Base-by-base conservation (phyloP, 73 alveolate species). In the Paramecium primaurelia region DNA sequence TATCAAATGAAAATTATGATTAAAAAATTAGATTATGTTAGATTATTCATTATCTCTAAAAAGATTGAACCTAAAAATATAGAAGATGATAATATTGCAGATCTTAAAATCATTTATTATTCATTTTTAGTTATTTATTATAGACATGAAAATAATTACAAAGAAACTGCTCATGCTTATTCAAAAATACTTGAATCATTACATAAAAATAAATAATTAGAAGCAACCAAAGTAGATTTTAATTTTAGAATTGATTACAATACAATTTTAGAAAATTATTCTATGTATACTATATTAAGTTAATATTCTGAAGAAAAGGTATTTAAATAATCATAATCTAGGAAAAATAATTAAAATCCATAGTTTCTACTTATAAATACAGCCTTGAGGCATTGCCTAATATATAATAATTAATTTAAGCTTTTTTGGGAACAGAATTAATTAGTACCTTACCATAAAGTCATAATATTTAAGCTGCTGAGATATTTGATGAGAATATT, bases 1-100 rank as follows among this genome's bases (percentile, higher is more conserved):
- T 95, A 97, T 88, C 97, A 97, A 94, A 95, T 97, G 97, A 92
- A 96, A 77, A 86, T 97, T 30, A 95, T 97, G 90, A 92, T 97
- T 34, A 92, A 83, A 45, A 94, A 96, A 88, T 93, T 93, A 38
- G 99, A 97, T 95, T 97, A 40, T 86, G 96, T 97, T 36, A 58
- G 99, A 26, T 88, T 95, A 69, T 93, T 91, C 59, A 97, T 97
- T 40, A 95, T 97, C 30, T 92, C 96, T 47, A 93, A 96, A 86
- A 97, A 97, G 90, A 94, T 97, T 40, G 93, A 95, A 51, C 97
- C 95, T 59, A 95, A 95, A 89, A 94, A 94, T 51, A 85, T 97
- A 68, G 96, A 97, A 47, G 99, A 96, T 75, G 92, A 95, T 47
- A 96, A 96, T 4, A 92, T 97, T 44, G 99, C 96, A 71, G 94